A percentile compares a stretch with the other conserved stretches of the same genome.
phyloP scores from a whole-genome alignment of 1,139 yeast species.

The Pichiaceae sp. region DNA sequence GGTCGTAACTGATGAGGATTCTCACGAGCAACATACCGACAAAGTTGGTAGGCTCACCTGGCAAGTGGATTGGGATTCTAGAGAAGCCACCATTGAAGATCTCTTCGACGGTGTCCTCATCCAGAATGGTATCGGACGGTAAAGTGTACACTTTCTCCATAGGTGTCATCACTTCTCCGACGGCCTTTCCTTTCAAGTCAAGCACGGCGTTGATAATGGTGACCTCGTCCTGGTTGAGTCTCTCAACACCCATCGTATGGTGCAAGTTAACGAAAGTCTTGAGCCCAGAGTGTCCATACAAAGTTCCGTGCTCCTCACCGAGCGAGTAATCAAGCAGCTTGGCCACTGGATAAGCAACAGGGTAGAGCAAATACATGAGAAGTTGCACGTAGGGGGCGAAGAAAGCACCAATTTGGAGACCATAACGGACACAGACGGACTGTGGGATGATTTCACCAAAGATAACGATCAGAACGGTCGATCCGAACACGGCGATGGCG shows the following conservation, averaged over 20 bases:
- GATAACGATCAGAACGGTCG: conserved; percentile 86
- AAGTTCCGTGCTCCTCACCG: conserved; percentile 96
- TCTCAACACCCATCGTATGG: conserved; percentile 90
- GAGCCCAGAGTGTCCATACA: conserved; percentile 86
- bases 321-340: conserved; percentile 67
- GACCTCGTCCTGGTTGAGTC: conserved; percentile 90
- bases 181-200: conserved; percentile 88
- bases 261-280: conserved; percentile 91
- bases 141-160: conserved; percentile 84
- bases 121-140: conserved; percentile 75
- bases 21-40: conserved; percentile 93
- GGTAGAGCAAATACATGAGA: conserved; percentile 86
- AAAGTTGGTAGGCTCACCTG: conserved; percentile 83
- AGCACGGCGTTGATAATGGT: conserved; percentile 91
- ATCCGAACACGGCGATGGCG: conserved; percentile 90
- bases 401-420: conserved; percentile 83
- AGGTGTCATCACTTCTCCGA: conserved; percentile 87
- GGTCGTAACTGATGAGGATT: conserved; percentile 89
- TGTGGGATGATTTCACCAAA: conserved; percentile 98
- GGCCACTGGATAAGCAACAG: conserved; percentile 89
- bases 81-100: conserved; percentile 93
- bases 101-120: conserved; percentile 79
- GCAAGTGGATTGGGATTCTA: conserved; percentile 90
- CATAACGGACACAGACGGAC: conserved; percentile 85
- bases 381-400: conserved; percentile 81